These are phyloP conservation scores for Hygrophoropsis aurantiaca DNA, from an alignment of 768 basidiomycete species.

Conservation along the genomic window DNA sequence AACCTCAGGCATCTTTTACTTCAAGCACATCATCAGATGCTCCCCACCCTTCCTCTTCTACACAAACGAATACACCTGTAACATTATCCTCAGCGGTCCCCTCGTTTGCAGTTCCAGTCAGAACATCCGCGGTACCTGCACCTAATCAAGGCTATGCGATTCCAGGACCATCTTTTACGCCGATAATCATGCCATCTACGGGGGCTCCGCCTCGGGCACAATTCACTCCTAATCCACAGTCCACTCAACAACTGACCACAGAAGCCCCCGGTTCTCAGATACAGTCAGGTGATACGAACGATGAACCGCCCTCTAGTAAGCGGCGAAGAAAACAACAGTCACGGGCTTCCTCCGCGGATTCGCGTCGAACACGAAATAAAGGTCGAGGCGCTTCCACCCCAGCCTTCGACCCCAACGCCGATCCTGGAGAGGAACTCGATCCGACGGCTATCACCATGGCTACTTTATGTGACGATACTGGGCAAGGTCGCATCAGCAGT, in stretches of 20 bases:
- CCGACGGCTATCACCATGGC: conserved; percentile 88
- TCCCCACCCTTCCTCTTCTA: not conserved
- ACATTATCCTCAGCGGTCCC: not conserved
- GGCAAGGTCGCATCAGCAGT: conserved; percentile 76
- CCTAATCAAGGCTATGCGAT: conserved; percentile 2
- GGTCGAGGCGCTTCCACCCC: conserved; percentile 47
- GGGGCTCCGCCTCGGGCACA: conserved; percentile 8
- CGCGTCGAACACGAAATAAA: conserved; percentile 27
- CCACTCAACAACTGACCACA: not conserved
- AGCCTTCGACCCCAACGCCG: conserved; percentile 55
- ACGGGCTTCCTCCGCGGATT: conserved; percentile 12
- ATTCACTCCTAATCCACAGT: not conserved
- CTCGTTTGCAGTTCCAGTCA: conserved; percentile 6
- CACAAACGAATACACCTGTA: not conserved
- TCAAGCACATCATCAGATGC: conserved; percentile 6
- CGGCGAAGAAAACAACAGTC: conserved; percentile 20
- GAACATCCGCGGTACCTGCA: conserved; percentile 6
- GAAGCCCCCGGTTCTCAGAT: conserved; percentile 12
- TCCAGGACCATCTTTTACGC: conserved; percentile 10
- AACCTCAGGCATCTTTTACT: conserved; percentile 5
- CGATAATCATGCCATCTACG: conserved; percentile 19
- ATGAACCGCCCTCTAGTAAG: conserved; percentile 3
- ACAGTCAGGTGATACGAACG: conserved; percentile 12
- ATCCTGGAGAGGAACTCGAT: conserved; percentile 76
- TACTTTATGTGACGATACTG: conserved; percentile 71